These are phyloP conservation scores for Erucastrum elatum DNA, from an alignment of 345 rosid species.

Conservation along the genomic window DNA sequence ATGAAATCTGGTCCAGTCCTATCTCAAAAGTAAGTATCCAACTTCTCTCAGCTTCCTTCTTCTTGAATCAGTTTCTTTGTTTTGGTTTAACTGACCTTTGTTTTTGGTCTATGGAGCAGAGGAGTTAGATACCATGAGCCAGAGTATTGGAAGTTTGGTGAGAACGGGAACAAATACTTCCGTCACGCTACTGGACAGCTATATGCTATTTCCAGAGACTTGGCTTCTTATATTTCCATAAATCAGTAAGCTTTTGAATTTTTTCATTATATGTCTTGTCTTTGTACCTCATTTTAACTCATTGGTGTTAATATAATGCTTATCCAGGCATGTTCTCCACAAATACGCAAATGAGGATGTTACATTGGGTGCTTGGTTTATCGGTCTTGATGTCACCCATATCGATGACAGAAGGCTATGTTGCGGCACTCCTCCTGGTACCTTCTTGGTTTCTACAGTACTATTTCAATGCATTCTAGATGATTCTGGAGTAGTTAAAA, in stretches of 20 bases:
- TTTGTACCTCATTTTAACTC: background rate
- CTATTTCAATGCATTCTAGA: background rate
- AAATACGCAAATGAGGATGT: conserved; percentile 95
- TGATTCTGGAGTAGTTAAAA: background rate
- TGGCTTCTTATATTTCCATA: conserved; percentile 83
- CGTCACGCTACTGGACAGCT: conserved; percentile 96
- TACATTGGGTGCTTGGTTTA: conserved; percentile 94
- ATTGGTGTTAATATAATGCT: background rate
- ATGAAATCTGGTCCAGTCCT: conserved; percentile 98
- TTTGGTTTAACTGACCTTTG: background rate
- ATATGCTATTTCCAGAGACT: conserved; percentile 89
- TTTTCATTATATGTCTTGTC: background rate
- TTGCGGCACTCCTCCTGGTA: conserved; percentile 93
- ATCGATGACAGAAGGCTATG: conserved; percentile 93
- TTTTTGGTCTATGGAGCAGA: conserved; percentile 44
- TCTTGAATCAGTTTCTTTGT: background rate
- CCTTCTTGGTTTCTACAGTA: conserved; percentile 5
- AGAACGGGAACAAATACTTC: conserved; percentile 89
- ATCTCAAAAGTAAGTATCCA: conserved; percentile 67
- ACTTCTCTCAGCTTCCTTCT: background rate
- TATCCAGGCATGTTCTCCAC: conserved; percentile 75
- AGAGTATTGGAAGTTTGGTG: conserved; percentile 97
- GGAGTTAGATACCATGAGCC: conserved; percentile 92
- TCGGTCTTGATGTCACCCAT: conserved; percentile 92
- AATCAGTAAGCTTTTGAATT: conserved; percentile 54